Evolutionary conservation across 2,329 filamentous ascomycete genomes (phyloP).

Genomic region (Bisporella sp.): DNA sequence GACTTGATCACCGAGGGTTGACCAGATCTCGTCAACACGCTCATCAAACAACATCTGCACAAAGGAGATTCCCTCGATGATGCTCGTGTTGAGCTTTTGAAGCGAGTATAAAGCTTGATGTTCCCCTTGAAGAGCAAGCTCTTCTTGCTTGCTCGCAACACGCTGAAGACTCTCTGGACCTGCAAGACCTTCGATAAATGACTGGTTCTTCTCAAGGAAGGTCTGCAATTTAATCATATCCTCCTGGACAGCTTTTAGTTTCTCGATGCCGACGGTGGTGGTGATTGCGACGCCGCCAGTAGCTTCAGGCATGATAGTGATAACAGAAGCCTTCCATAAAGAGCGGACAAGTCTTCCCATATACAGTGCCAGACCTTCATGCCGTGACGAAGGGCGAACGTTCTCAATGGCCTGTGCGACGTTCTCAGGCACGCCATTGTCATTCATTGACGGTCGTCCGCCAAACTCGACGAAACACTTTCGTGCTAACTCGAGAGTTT

Average conservation of each 20-base stretch:
- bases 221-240: conserved; percentile 71
- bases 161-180: conserved; percentile 79
- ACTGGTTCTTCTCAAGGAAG: conserved; percentile 82
- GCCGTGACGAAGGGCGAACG: conserved; percentile 80
- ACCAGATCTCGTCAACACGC: conserved; percentile 79
- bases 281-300: conserved; percentile 56
- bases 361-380: conserved; percentile 83
- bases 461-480: conserved; percentile 89
- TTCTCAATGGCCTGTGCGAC: conserved; percentile 66
- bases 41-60: conserved; percentile 93
- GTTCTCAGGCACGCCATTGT: conserved; percentile 59
- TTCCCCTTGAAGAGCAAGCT: conserved; percentile 86
- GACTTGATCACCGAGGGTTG: conserved; percentile 62
- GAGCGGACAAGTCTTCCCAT: conserved; percentile 81
- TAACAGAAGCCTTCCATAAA: conserved; percentile 77
- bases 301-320: conserved; percentile 40
- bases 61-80: conserved; percentile 95
- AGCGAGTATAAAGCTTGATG: conserved; percentile 87
- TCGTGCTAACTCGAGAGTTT: conserved; percentile 77
- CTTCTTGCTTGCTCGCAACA: conserved; percentile 76
- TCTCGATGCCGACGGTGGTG: conserved; percentile 59
- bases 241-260: conserved; percentile 71
- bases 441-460: conserved; percentile 76
- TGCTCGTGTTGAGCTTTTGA: conserved; percentile 77
- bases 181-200: conserved; percentile 88